Percentiles rank a stretch among this genome's conserved stretches.
Conservation (phyloP, 805 yeast species). For the Ogataea corticis region DNA sequence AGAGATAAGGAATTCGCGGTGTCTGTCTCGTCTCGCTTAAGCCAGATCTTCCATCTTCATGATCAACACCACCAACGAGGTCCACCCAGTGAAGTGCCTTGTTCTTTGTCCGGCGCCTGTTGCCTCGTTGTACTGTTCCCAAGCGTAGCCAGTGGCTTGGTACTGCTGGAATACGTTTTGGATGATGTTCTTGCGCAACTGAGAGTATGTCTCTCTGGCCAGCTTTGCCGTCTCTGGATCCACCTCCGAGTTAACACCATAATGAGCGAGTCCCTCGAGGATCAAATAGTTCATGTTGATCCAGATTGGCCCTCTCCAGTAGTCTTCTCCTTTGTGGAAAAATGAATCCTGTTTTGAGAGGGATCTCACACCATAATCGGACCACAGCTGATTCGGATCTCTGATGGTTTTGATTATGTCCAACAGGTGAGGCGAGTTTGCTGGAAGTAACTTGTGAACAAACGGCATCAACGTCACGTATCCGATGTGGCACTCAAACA, state of each 20-base stretch:
- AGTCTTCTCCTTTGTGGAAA: constrained; percentile 82
- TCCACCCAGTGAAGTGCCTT: constrained; percentile 93
- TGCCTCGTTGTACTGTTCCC: constrained; percentile 85
- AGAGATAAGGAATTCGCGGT: neutral
- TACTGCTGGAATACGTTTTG: constrained; percentile 69
- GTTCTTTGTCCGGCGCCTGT: constrained; percentile 81
- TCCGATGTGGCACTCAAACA: constrained; percentile 83
- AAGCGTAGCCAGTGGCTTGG: constrained; percentile 74
- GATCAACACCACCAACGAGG: constrained; percentile 74
- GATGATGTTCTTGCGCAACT: constrained; percentile 67
- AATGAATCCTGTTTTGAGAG: constrained; percentile 63
- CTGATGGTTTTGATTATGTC: constrained; percentile 56
- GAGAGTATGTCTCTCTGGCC: constrained; percentile 52
- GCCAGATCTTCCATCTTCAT: constrained; percentile 70
- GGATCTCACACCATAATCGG: constrained; percentile 78
- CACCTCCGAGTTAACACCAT: constrained; percentile 39
- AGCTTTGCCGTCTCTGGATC: constrained; percentile 35
- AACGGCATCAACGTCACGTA: constrained; percentile 88
- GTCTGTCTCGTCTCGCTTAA: constrained; percentile 15
- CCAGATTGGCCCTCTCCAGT: constrained; percentile 97
- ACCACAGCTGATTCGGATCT: constrained; percentile 76
- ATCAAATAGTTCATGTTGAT: constrained; percentile 83
- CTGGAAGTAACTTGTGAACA: constrained; percentile 62
- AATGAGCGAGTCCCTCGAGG: constrained; percentile 66
- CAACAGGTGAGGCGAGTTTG: constrained; percentile 46